phyloP scores from a whole-genome alignment of 164 flowering plant genomes.

The Protea cynaroides region DNA sequence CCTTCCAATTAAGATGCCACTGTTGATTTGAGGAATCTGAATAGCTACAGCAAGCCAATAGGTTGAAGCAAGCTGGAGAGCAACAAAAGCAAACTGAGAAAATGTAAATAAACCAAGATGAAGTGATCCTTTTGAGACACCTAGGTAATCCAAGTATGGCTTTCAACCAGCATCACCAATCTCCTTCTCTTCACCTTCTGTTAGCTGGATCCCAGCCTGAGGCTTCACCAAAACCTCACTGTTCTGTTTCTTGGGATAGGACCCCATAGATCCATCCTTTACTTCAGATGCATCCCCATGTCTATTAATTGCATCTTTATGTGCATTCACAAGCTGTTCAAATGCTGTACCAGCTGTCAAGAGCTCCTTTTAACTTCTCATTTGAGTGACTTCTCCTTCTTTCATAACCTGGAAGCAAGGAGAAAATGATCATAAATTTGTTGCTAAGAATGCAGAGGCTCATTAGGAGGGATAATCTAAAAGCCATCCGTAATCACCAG shows the following conservation, averaged over 20 bases:
- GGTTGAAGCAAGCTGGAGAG: slow-evolving; percentile 54
- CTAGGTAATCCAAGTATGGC: slow-evolving; percentile 61
- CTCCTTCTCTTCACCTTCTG: slow-evolving; percentile 70
- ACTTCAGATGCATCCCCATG: no score
- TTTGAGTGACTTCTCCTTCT: no score
- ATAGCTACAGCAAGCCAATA: slow-evolving; percentile 77
- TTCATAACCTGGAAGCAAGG: no score
- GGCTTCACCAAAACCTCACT: slow-evolving; percentile 32
- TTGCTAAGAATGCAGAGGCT: no score
- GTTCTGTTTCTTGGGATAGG: slow-evolving; percentile 8
- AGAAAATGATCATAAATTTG: no score
- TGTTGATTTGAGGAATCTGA: slow-evolving; percentile 39
- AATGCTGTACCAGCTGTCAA: no score
- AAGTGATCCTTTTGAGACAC: slow-evolving; percentile 40
- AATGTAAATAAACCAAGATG: slow-evolving; percentile 22
- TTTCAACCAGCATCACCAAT: slow-evolving; percentile 69
- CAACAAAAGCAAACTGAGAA: slow-evolving; percentile 42
- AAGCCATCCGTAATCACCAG: no score
- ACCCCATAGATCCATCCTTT: no score
- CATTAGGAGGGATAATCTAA: no score
- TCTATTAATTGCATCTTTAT: no score
- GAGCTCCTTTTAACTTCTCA: no score
- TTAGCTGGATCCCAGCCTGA: slow-evolving; percentile 41
- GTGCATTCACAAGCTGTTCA: no score
- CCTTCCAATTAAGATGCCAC: slow-evolving; percentile 49